These are phyloP conservation scores for Stromatinia cepivora DNA, from an alignment of 2,329 filamentous ascomycete species.

Conservation along the genomic window DNA sequence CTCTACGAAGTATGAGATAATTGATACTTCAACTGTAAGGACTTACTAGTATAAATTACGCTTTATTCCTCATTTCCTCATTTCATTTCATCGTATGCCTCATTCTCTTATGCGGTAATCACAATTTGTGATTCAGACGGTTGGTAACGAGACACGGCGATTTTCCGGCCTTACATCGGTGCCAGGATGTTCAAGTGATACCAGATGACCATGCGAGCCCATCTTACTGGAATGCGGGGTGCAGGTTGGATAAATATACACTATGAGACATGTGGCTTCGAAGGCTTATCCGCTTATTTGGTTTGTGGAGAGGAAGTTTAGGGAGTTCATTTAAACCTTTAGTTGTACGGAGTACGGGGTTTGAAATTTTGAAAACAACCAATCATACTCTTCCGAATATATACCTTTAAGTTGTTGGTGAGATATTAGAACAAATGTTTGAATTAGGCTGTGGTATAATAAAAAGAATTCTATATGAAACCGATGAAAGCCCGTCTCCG, in stretches of 20 bases:
- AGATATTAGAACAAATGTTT: not conserved
- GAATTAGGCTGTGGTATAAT: not conserved
- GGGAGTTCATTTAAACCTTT: not conserved
- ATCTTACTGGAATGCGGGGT: slow-evolving; percentile 21
- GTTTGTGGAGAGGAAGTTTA: slow-evolving; percentile 4
- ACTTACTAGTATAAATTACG: not conserved
- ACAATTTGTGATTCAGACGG: not conserved
- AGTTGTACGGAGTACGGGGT: not conserved
- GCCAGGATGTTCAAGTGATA: slow-evolving; percentile 18
- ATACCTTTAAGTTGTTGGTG: not conserved
- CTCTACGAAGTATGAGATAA: not conserved
- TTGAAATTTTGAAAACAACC: not conserved
- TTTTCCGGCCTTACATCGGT: slow-evolving; percentile 22
- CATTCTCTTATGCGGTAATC: not conserved
- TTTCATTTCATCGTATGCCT: not conserved
- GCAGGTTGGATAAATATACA: slow-evolving; percentile 16
- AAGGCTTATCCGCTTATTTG: slow-evolving; percentile 6
- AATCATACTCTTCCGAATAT: not conserved
- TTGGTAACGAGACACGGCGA: slow-evolving; percentile 16
- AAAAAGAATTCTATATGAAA: slow-evolving; percentile 14
- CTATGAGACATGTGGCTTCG: slow-evolving; percentile 19
- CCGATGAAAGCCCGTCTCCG: slow-evolving; percentile 18
- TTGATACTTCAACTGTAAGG: not conserved
- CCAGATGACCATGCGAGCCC: slow-evolving; percentile 18
- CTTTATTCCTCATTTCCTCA: too few species aligned